phyloP scores from a whole-genome alignment of 495 filamentous ascomycete species.

The Amphirosellinia nigrospora region DNA sequence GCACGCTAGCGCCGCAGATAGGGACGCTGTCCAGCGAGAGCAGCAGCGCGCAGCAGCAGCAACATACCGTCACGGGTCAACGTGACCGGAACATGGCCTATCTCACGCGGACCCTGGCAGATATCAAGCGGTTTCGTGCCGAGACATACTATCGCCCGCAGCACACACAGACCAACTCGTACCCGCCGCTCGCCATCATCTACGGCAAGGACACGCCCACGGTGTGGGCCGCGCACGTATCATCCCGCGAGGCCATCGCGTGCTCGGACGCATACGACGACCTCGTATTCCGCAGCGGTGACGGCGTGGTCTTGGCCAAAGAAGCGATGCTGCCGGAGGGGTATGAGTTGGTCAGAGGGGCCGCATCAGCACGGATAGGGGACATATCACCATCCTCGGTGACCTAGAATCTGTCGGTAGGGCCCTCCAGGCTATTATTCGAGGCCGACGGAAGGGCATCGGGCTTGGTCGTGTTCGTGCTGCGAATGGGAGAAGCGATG shows the following conservation, averaged over 20 bases:
- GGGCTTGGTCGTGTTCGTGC: slow-evolving; percentile 54
- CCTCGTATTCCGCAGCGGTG: slow-evolving; percentile 82
- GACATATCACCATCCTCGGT: slow-evolving; percentile 84
- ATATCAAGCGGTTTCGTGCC: slow-evolving; percentile 73
- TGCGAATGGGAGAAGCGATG: neutral
- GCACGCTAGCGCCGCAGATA: slow-evolving; percentile 56
- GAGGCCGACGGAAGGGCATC: slow-evolving; percentile 72
- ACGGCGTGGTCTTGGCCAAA: slow-evolving; percentile 85
- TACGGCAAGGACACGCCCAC: slow-evolving; percentile 90
- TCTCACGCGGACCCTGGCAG: slow-evolving; percentile 75
- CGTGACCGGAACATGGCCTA: slow-evolving; percentile 64
- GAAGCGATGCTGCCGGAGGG: slow-evolving; percentile 87
- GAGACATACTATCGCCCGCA: slow-evolving; percentile 66
- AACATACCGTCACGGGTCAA: slow-evolving; percentile 54
- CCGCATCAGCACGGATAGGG: slow-evolving; percentile 77
- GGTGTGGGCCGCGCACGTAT: slow-evolving; percentile 77
- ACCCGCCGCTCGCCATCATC: slow-evolving; percentile 84
- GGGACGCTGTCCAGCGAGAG: slow-evolving; percentile 45
- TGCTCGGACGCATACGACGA: slow-evolving; percentile 84
- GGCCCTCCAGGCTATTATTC: slow-evolving; percentile 69
- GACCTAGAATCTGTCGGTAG: slow-evolving; percentile 83
- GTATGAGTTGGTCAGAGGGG: slow-evolving; percentile 76
- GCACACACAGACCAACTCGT: slow-evolving; percentile 68
- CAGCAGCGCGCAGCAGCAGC: slow-evolving; percentile 19
- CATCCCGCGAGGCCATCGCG: slow-evolving; percentile 66